Conservation (phyloP, 768 basidiomycete genomes). For the Kwoniella mangroviensis region DNA sequence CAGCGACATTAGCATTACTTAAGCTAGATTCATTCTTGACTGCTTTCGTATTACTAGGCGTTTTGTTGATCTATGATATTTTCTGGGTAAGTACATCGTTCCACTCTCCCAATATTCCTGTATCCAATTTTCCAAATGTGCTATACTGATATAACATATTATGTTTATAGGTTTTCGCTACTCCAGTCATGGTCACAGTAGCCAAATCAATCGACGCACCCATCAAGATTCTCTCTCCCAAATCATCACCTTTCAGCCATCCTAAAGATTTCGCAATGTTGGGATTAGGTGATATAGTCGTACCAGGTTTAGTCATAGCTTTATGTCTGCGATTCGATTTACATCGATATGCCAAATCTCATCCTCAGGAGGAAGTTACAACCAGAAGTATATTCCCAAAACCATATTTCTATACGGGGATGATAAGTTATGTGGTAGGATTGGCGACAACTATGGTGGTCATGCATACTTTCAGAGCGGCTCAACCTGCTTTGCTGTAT, state of each 20-base stretch:
- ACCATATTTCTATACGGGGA: slow-evolving; percentile 74
- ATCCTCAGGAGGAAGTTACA: slow-evolving; percentile 45
- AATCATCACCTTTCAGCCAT: slow-evolving; percentile 35
- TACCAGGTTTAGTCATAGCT: slow-evolving; percentile 68
- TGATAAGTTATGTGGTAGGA: slow-evolving; percentile 75
- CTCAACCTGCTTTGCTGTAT: slow-evolving; percentile 92
- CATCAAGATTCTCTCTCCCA: slow-evolving; percentile 74
- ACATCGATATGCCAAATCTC: slow-evolving; percentile 24
- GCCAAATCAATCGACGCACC: slow-evolving; percentile 88
- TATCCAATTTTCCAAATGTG: too few species aligned
- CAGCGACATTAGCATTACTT: slow-evolving; percentile 76
- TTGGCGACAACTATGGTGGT: slow-evolving; percentile 77
- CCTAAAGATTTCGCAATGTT: slow-evolving; percentile 80
- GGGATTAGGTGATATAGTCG: slow-evolving; percentile 80
- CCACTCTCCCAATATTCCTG: slow-evolving; percentile 1
- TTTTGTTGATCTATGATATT: slow-evolving; percentile 89
- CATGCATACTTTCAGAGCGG: slow-evolving; percentile 76
- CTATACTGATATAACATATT: too few species aligned
- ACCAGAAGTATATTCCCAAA: slow-evolving; percentile 62
- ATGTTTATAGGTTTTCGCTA: slow-evolving; percentile 39
- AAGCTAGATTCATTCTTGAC: slow-evolving; percentile 89
- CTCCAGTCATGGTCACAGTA: slow-evolving; percentile 77
- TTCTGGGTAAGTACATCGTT: slow-evolving; percentile 66
- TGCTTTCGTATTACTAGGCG: slow-evolving; percentile 77
- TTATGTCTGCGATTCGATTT: slow-evolving; percentile 83